Evolutionary conservation across 2,329 filamentous ascomycete genomes (phyloP).

Genomic region (Phaeosphaeriaceae sp.): DNA sequence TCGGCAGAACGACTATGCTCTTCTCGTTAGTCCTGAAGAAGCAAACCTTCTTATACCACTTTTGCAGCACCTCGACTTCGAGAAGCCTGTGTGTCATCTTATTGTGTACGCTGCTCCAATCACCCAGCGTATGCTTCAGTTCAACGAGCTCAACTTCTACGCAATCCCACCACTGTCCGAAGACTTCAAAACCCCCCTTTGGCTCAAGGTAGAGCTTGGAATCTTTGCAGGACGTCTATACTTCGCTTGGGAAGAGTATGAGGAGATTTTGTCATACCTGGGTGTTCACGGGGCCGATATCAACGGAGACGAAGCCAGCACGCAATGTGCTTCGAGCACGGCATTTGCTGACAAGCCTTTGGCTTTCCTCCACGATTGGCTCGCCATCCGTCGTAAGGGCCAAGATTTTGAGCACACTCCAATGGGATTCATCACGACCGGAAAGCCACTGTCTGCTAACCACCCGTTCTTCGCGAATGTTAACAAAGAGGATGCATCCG

Average conservation of each 20-base stretch:
- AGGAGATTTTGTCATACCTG: conserved; percentile 19
- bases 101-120: conserved; percentile 67
- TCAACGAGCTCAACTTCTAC: conserved; percentile 63
- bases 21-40: conserved; percentile 70
- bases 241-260: conserved; percentile 58
- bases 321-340: conserved; percentile 4
- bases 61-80: conserved; percentile 35
- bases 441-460: conserved; percentile 55
- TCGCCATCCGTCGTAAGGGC: conserved; percentile 60
- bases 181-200: conserved; percentile 54
- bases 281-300: conserved; percentile 1
- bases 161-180: conserved; percentile 57
- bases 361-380: conserved; percentile 61
- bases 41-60: conserved; percentile 62
- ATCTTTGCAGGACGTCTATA: conserved; percentile 68
- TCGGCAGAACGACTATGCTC: conserved; percentile 51
- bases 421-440: conserved; percentile 64
- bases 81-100: conserved; percentile 46
- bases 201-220: conserved; percentile 66
- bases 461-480: conserved; percentile 60
- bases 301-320: not conserved
- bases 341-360: conserved; percentile 36
- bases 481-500: not conserved
- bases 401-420: conserved; percentile 67
- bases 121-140: conserved; percentile 65